These are phyloP conservation scores for Dictyostelium purpureum DNA, from an alignment of 78 protist species.

Conservation along the genomic window DNA sequence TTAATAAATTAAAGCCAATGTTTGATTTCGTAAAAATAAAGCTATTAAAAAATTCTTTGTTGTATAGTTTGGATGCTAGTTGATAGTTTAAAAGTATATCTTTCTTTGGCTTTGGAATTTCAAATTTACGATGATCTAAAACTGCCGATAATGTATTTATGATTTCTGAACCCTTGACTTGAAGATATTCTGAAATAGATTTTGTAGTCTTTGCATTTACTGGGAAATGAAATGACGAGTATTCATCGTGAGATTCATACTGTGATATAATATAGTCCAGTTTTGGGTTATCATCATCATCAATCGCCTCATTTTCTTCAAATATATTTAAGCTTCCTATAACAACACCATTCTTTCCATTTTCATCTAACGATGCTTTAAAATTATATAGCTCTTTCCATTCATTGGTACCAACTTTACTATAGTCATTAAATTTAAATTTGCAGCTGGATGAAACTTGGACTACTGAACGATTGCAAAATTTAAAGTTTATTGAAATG, in stretches of 20 bases:
- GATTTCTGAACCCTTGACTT: background rate
- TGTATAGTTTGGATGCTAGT: background rate
- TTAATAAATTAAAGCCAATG: background rate
- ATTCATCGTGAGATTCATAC: background rate
- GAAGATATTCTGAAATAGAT: background rate
- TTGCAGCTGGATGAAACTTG: background rate
- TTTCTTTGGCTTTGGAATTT: background rate
- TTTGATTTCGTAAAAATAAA: background rate
- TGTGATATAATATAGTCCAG: background rate
- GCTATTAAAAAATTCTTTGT: background rate
- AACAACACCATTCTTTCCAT: background rate
- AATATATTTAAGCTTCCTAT: background rate
- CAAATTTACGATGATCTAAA: background rate
- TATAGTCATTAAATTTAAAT: background rate
- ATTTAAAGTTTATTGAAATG: background rate
- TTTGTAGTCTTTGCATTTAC: background rate
- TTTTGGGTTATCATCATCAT: no score
- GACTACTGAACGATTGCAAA: background rate
- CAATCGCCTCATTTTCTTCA: no score
- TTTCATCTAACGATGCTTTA: background rate
- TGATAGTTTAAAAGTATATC: background rate
- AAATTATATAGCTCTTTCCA: background rate
- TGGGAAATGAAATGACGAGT: background rate
- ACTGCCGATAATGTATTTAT: background rate
- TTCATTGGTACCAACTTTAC: background rate